Conservation (phyloP, 2,329 filamentous ascomycete genomes). For the Bimuria novae-zelandiae region DNA sequence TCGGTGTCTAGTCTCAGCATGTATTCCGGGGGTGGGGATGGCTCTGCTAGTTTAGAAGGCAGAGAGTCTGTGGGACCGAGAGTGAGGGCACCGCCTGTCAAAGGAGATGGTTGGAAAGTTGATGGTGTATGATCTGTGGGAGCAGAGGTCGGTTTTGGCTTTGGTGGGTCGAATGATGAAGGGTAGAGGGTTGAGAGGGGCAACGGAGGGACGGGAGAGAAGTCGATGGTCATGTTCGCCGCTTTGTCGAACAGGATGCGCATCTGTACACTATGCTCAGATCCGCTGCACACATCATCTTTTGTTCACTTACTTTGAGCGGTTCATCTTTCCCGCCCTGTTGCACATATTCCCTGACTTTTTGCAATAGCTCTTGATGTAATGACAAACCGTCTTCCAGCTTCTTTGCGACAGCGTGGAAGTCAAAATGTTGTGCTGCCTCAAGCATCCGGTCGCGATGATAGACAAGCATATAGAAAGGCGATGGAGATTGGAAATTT, state of each 20-base stretch:
- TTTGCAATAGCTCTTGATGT: constrained; percentile 35
- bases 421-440: constrained; percentile 57
- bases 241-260: constrained; percentile 58
- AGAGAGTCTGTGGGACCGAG: constrained; percentile 38
- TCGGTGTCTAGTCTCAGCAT: constrained; percentile 58
- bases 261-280: constrained; percentile 45
- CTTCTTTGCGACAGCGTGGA: constrained; percentile 43
- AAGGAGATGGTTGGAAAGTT: constrained; percentile 38
- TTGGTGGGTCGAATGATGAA: constrained; percentile 55
- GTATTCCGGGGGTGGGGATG: constrained; percentile 46
- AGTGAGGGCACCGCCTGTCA: constrained; percentile 42
- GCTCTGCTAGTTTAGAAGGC: constrained; percentile 22
- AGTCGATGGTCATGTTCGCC: constrained; percentile 45
- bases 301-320: constrained; percentile 27
- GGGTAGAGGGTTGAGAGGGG: constrained; percentile 64
- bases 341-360: constrained; percentile 36
- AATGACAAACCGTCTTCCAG: constrained; percentile 43
- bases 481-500: constrained; percentile 60
- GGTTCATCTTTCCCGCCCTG: constrained; percentile 29
- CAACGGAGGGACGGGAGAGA: constrained; percentile 46
- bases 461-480: constrained; percentile 78
- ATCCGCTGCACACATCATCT: not conserved
- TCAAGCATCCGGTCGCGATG: constrained; percentile 79
- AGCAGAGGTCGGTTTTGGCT: constrained; percentile 22
- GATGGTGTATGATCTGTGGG: constrained; percentile 27